Base-by-base conservation (phyloP, 176 grass and related monocot species). In the Triticum turgidum region DNA sequence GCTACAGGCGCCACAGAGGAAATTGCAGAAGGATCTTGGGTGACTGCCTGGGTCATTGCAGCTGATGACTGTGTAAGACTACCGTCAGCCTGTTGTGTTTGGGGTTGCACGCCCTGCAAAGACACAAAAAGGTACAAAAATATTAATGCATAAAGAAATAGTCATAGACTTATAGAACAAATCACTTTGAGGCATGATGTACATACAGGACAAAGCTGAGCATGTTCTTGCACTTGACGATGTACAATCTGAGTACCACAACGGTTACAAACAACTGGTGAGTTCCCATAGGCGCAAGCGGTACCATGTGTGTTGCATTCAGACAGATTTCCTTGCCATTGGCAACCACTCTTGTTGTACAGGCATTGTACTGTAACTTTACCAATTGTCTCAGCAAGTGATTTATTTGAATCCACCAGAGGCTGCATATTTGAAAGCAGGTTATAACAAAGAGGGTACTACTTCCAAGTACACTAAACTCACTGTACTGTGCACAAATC, bases 181-280 rank as follows among this genome's bases (percentile, higher is more conserved):
- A n/a, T 72, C 11, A 80, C 6, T 11, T 11, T n/a, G 80, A 34
- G 58, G 11, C 6, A 29, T 37, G 75, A 25, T 49, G 49, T 29
- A 94, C 94, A 88, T 91, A 99, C 97, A 85, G 91, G 90, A 63
- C 97, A 99, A 47, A 94, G 79, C 80, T 99, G 94, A 77, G 97
- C 94, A 91, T 96, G 97, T 70, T 99, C 97, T 90, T 93, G 94
- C 72, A 99, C 97, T 92, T 99, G 97, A 35, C 90, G 88, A 80
- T 99, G 94, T 80, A 99, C 85, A 88, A 99, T 99, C 76, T 99
- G 94, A 76, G 83, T 86, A 79, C 83, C 90, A 80, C 97, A 99
- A 24, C 92, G 87, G 83, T 99, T 99, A 76, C 97, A 96, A 77
- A 99, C 90, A 89, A 96, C 97, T 45, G 94, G 94, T 4, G 90